Evolutionary conservation across 257 asterid species (phyloP).

Genomic region (Marsdenia floribunda): DNA sequence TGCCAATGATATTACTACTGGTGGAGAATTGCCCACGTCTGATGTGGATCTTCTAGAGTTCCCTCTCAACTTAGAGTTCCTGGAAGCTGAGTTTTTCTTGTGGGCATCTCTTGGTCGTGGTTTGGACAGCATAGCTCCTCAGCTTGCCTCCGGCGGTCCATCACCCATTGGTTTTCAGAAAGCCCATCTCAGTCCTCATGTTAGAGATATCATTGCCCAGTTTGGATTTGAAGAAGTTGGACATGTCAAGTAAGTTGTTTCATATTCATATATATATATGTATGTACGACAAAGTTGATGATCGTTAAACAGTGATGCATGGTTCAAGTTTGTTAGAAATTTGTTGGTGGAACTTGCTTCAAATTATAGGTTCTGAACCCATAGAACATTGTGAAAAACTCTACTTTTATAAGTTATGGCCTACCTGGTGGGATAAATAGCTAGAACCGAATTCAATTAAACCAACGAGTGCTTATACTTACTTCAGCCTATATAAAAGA

Average conservation of each 20-base stretch:
- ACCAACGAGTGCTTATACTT: no score
- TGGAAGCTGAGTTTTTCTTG: conserved; percentile 81
- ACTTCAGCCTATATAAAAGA: no score
- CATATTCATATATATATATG: no score
- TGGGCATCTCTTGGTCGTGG: conserved; percentile 67
- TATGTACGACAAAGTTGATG: no score
- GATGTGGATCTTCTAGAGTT: conserved; percentile 60
- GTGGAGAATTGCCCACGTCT: conserved; percentile 22
- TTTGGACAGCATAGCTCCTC: conserved; percentile 44
- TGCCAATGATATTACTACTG: not conserved
- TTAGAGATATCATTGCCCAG: conserved; percentile 52
- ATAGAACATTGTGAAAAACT: no score
- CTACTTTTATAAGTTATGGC: no score
- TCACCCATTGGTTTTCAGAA: conserved; percentile 44
- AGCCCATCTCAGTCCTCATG: conserved; percentile 46
- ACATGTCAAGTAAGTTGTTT: conserved; percentile 53
- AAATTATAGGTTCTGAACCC: no score
- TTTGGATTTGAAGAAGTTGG: conserved; percentile 91
- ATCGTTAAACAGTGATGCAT: no score
- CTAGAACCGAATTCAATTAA: no score
- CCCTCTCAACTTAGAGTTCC: conserved; percentile 65
- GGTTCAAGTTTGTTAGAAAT: no score
- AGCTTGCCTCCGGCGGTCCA: conserved; percentile 58
- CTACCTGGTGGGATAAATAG: no score
- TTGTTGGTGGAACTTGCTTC: no score